Evolutionary conservation across 768 basidiomycete species (phyloP), one percentile per base, ranked within the genome.

Genomic region (Chalciporus pseudorubinellus): DNA sequence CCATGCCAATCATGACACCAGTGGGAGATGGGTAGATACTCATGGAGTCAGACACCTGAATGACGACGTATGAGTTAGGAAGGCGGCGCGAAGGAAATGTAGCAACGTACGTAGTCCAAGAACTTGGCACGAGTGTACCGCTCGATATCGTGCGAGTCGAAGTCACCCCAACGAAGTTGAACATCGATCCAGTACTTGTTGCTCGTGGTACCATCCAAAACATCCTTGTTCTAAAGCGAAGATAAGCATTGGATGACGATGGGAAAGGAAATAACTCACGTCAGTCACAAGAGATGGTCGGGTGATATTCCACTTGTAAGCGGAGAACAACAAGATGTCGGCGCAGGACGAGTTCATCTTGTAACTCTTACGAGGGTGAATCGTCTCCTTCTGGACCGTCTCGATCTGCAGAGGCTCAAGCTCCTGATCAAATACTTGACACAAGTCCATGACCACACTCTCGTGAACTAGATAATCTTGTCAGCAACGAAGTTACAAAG

Each of bases 331-430:
- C 18, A 99, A 77, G 65, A 99, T 95, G 65, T 99, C 97, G 46
- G 95, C 95, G 58, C 95, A 98, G n/a, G 94, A 95, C 8, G 94
- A 97, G 74, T 99, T 99, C 97, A 99, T 98, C 83, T 99, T 99
- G 83, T 99, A 99, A 78, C 93, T 97, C 79, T 98, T 98, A 73
- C 95, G 90, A 61, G 95, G 95, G 70, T 97, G 97, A 55, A 99
- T 99, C 0, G 97, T 98, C 72, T 99, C 97, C 72, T 99, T 99
- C 71, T 98, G 97, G 0, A 99, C 97, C 0, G 95, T 98, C 77
- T 98, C 97, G 61, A 99, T 99, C 60, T 98, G 94, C 14, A 99
- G 74, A 4, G 97, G 95, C 68, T 99, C 97, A 29, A 99, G 78
- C 65, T 99, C 97, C 72, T 98, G 95, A 73, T 99, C 97, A 63